Evolutionary conservation across 2,329 filamentous ascomycete genomes (phyloP).

Genomic region (Thelonectria blattea): DNA sequence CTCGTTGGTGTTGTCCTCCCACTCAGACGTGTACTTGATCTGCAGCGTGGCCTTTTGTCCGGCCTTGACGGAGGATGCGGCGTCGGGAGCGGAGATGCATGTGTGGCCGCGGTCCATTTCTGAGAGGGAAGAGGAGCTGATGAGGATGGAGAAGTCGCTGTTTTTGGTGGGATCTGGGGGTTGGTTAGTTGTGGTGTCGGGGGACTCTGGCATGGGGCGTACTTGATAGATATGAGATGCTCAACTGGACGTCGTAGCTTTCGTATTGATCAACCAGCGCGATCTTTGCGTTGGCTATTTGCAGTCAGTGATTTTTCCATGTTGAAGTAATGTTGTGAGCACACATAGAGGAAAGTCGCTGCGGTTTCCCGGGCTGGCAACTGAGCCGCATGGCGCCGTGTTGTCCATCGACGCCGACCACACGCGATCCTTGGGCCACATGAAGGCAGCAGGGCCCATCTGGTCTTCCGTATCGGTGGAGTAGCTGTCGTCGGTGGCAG

Average conservation of each 20-base stretch:
- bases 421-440: conserved; percentile 17
- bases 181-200: neutral
- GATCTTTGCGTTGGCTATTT: conserved; percentile 34
- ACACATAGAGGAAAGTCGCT: conserved; percentile 12
- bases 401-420: conserved; percentile 12
- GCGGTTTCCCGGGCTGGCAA: conserved; percentile 4
- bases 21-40: conserved; percentile 47
- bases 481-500: conserved; percentile 3
- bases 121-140: conserved; percentile 36
- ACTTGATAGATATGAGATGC: conserved; percentile 58
- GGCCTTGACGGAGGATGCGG: conserved; percentile 35
- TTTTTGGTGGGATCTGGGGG: conserved; percentile 39
- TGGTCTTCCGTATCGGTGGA: neutral
- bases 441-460: conserved; percentile 17
- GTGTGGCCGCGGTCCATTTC: conserved; percentile 48
- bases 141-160: conserved; percentile 43
- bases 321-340: neutral
- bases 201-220: conserved; percentile 19
- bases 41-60: conserved; percentile 51
- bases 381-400: conserved; percentile 12
- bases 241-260: conserved; percentile 56
- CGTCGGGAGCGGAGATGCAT: conserved; percentile 43
- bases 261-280: conserved; percentile 60
- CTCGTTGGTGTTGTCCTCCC: conserved; percentile 38
- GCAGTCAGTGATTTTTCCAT: neutral